Percentiles rank a stretch among this genome's conserved stretches.
Conservation (phyloP, 2,329 filamentous ascomycete species). For the Paraphoma sp. region DNA sequence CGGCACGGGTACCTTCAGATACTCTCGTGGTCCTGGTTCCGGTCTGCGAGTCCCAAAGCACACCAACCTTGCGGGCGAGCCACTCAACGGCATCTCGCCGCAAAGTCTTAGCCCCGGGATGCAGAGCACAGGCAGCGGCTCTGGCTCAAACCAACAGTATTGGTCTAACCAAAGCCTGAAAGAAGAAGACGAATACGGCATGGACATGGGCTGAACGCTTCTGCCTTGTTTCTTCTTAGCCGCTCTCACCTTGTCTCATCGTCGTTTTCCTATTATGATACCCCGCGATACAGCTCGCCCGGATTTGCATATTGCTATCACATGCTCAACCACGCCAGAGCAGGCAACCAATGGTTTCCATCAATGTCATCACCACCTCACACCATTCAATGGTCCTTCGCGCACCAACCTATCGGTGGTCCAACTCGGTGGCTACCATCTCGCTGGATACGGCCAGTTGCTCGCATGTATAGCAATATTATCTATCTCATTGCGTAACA, state of each 20-base stretch:
- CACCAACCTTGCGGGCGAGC: slow-evolving; percentile 88
- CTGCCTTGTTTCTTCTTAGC: not conserved
- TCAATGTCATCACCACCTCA: not conserved
- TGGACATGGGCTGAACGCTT: slow-evolving; percentile 64
- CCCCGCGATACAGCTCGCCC: slow-evolving; percentile 43
- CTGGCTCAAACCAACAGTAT: slow-evolving; percentile 56
- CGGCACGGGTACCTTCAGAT: slow-evolving; percentile 75
- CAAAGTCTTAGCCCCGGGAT: slow-evolving; percentile 62
- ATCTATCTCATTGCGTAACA: slow-evolving; percentile 42
- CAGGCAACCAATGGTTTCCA: not conserved
- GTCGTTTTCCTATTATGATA: slow-evolving; percentile 41
- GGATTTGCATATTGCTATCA: slow-evolving; percentile 38
- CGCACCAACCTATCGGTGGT: not conserved
- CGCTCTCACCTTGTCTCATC: slow-evolving; percentile 12
- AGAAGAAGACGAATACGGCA: slow-evolving; percentile 89
- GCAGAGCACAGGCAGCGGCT: slow-evolving; percentile 72
- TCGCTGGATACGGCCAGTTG: slow-evolving; percentile 44
- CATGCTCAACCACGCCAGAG: slow-evolving; percentile 19
- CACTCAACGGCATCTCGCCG: slow-evolving; percentile 65
- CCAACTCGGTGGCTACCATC: slow-evolving; percentile 25
- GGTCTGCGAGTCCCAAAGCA: slow-evolving; percentile 91
- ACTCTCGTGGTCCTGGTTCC: slow-evolving; percentile 81
- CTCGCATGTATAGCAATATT: slow-evolving; percentile 29
- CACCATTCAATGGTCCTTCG: not conserved
- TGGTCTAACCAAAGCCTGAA: slow-evolving; percentile 73